Evolutionary conservation across 2,329 filamentous ascomycete genomes (phyloP).

Genomic region (Graphium sp.): DNA sequence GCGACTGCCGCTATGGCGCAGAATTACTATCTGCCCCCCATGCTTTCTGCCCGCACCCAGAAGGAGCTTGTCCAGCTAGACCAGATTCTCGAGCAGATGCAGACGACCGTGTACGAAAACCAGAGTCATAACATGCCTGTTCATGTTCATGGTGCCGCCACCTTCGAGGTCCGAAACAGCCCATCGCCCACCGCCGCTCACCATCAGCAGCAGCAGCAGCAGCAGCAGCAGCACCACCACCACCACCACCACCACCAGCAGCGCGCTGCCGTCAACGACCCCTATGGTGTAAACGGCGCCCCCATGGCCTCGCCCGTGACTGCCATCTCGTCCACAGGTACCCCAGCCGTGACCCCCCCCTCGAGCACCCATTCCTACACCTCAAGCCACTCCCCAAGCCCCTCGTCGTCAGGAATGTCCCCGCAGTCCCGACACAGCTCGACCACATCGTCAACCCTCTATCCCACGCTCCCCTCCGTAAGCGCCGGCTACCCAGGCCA

Average conservation of each 20-base stretch:
- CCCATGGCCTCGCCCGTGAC: slow-evolving; percentile 45
- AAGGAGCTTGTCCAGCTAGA: slow-evolving; percentile 88
- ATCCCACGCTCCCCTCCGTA: slow-evolving; percentile 54
- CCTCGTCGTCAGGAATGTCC: slow-evolving; percentile 53
- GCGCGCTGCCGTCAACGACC: slow-evolving; percentile 20
- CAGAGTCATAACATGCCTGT: slow-evolving; percentile 69
- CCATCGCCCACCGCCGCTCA: slow-evolving; percentile 30
- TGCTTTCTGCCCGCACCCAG: slow-evolving; percentile 81
- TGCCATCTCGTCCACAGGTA: slow-evolving; percentile 45
- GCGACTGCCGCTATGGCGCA: slow-evolving; percentile 44
- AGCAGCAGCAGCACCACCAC: slow-evolving; percentile 7
- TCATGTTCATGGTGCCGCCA: slow-evolving; percentile 57
- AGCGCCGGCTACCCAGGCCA: slow-evolving; percentile 53
- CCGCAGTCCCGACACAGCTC: slow-evolving; percentile 47
- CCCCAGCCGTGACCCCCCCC: slow-evolving; percentile 60
- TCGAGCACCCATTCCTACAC: slow-evolving; percentile 63
- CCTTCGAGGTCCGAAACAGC: slow-evolving; percentile 39
- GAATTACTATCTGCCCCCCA: slow-evolving; percentile 68
- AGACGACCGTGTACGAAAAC: slow-evolving; percentile 87
- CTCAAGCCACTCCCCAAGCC: slow-evolving; percentile 58
- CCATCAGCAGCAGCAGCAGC: slow-evolving; percentile 14
- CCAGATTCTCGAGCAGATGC: slow-evolving; percentile 88
- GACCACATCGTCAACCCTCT: slow-evolving; percentile 45
- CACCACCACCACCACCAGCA: slow-evolving; percentile 13
- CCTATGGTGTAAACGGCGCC: too few relatives aligned